These are phyloP conservation scores for Curvularia hawaiiensis DNA, from an alignment of 2,329 filamentous ascomycete genomes.

Conservation along the genomic window DNA sequence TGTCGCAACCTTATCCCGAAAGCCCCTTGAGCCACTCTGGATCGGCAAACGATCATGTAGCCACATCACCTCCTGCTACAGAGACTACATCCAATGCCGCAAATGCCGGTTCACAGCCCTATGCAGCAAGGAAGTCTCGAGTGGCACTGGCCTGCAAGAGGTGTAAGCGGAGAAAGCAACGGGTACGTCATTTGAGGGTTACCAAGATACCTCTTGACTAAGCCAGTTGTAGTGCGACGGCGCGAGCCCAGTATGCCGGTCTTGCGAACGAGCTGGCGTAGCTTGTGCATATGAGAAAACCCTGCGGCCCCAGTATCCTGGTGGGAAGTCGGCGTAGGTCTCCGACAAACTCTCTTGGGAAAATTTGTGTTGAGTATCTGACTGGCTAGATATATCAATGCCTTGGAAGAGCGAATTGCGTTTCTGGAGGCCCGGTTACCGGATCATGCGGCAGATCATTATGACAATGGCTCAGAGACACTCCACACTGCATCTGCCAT, in stretches of 20 bases:
- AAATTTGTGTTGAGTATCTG: background rate
- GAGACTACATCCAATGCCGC: conserved; percentile 11
- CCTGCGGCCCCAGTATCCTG: conserved; percentile 34
- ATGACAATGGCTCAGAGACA: conserved; percentile 12
- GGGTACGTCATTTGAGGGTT: conserved; percentile 19
- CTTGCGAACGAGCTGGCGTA: conserved; percentile 26
- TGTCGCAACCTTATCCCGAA: conserved; percentile 12
- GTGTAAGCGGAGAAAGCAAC: conserved; percentile 36
- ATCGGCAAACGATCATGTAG: conserved; percentile 1
- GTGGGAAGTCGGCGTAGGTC: conserved; percentile 33
- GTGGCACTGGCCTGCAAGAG: conserved; percentile 33
- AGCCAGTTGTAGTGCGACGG: conserved; percentile 29
- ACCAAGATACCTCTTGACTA: conserved; percentile 1
- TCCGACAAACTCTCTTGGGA: background rate
- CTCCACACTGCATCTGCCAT: background rate
- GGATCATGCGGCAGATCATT: conserved; percentile 33
- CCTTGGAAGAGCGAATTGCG: conserved; percentile 34
- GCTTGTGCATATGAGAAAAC: conserved; percentile 33
- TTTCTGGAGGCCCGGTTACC: conserved; percentile 35
- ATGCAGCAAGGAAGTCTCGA: conserved; percentile 23
- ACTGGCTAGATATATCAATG: conserved; percentile 30
- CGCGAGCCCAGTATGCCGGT: conserved; percentile 26
- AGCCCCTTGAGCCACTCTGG: conserved; percentile 7
- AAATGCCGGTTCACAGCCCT: conserved; percentile 4
- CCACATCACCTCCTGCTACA: conserved; percentile 9